Base-by-base conservation (phyloP, 2,329 filamentous ascomycete genomes). In the Ascochyta viciae-villosae region DNA sequence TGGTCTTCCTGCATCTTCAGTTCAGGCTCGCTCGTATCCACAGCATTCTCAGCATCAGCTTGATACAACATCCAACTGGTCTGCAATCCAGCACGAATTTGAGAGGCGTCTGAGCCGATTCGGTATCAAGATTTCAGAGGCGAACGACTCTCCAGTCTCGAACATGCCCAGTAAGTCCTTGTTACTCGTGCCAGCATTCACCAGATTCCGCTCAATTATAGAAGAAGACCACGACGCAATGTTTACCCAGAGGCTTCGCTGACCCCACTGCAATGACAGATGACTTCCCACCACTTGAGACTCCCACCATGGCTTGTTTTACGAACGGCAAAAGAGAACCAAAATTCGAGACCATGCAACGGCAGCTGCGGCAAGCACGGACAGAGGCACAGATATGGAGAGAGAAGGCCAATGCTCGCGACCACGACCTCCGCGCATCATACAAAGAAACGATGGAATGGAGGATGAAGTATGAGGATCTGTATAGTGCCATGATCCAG, bases 381-480 rank as follows among this genome's bases (percentile, higher is more conserved):
- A 8, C 42, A n/a, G 53, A 56, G 22, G 38, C 42, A 1, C 29
- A 46, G 6, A 22, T 37, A 13, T 56, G 53, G 53, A 50, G 51
- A n/a, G 37, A 37, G 22, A 46, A 37, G 27, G 31, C 9, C n/a
- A 47, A 51, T n/a, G 19, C 31, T 29, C 42, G 29, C 10, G 53
- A 47, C 16, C 37, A 9, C 33, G 24, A 51, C 8, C 37, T 56
- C 8, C 43, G 35, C 12, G 12, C 12, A 13, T 26, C 53, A 0
- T 47, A 42, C 7, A 26, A 24, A 6, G 47, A 56, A 15, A 56
- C 31, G 0, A 56, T 51, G 43, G 43, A 51, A 15, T 51, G 47
- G 53, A 47, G 53, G 19, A 56, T 43, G 47, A 43, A 39, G n/a
- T 56, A 56, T 22, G 53, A 56, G 13, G 41, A 56, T 23, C 26